Conservation (phyloP, 108 stramenopile species). For the Nannochloropsis gaditana region DNA sequence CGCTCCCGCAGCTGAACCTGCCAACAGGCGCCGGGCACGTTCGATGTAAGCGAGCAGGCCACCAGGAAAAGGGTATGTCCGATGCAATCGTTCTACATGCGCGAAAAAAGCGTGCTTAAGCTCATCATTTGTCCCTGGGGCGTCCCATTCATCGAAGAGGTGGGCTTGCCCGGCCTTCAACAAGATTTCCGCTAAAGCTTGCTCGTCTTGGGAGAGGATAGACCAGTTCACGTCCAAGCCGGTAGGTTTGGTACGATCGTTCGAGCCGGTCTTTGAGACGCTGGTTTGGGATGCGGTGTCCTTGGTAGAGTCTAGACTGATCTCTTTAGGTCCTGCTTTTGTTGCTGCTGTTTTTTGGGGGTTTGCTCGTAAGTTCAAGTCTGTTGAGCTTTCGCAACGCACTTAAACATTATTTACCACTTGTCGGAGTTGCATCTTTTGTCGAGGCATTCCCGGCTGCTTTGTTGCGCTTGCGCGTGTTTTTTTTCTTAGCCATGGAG, state of each 20-base stretch:
- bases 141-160: slow-evolving; percentile 33
- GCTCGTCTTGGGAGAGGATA: not conserved
- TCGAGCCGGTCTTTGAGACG: no score
- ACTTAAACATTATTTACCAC: not conserved
- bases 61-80: slow-evolving; percentile 32
- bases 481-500: not conserved
- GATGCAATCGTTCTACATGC: slow-evolving; percentile 34
- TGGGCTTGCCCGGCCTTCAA: slow-evolving; percentile 29
- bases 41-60: slow-evolving; percentile 41
- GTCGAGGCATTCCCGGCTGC: not conserved
- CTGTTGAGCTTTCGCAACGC: no score
- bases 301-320: no score
- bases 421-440: not conserved
- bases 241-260: not conserved
- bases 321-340: no score
- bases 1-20: slow-evolving; percentile 20
- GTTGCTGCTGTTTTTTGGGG: no score
- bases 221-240: not conserved
- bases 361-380: no score
- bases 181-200: slow-evolving; percentile 30
- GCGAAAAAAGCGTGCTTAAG: slow-evolving; percentile 31
- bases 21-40: slow-evolving; percentile 38
- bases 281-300: no score
- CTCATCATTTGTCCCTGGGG: slow-evolving; percentile 36
- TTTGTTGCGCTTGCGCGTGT: not conserved